These are phyloP conservation scores for Alopecurus myosuroides DNA, from an alignment of 176 grass and related monocot genomes.

Conservation along the genomic window DNA sequence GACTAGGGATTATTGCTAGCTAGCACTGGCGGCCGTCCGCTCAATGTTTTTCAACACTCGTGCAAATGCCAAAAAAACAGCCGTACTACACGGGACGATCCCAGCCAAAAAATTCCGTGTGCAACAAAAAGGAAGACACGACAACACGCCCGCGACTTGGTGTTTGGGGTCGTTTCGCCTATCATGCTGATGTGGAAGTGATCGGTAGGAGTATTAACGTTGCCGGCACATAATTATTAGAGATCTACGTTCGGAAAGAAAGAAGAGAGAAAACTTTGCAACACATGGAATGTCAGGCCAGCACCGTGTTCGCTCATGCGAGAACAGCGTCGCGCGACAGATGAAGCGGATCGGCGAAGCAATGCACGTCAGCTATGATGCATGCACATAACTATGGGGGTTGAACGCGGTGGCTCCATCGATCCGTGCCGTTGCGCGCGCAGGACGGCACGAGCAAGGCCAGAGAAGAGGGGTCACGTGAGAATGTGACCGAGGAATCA, in stretches of 20 bases:
- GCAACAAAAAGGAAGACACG: background rate
- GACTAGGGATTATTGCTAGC: no score
- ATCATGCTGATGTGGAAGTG: background rate
- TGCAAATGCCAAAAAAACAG: background rate
- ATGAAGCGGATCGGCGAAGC: background rate
- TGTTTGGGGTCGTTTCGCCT: background rate
- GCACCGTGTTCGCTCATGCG: background rate
- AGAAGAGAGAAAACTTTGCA: background rate
- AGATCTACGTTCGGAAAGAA: background rate
- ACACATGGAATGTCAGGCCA: background rate
- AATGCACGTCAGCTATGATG: background rate
- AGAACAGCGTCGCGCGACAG: background rate
- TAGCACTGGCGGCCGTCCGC: background rate
- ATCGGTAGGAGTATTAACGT: background rate
- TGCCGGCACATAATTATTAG: background rate
- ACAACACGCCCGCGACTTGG: background rate
- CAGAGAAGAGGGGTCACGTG: no score
- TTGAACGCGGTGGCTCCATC: no score
- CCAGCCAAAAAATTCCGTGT: background rate
- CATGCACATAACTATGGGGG: no score
- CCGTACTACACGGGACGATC: no score
- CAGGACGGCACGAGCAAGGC: no score
- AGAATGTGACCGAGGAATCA: no score
- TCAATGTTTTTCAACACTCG: background rate
- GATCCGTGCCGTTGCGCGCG: no score